These are phyloP conservation scores for Teunomyces atbi DNA, from an alignment of 805 yeast species.

Conservation along the genomic window DNA sequence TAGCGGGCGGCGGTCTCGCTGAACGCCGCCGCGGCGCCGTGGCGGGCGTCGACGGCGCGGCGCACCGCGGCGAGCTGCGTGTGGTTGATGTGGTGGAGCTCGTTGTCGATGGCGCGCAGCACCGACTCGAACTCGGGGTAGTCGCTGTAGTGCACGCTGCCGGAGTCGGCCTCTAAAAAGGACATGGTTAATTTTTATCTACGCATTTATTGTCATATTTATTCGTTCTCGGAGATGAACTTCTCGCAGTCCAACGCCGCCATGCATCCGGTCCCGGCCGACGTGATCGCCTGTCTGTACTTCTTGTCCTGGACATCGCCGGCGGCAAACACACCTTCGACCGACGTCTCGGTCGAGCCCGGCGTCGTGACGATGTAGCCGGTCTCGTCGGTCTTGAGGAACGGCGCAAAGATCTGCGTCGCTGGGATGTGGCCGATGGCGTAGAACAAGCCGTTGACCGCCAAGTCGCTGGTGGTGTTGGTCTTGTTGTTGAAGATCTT, in stretches of 20 bases:
- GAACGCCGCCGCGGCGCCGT: constrained; percentile 8
- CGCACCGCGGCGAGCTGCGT: constrained; percentile 14
- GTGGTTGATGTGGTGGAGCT: constrained; percentile 28
- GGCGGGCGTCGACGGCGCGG: constrained; percentile 2
- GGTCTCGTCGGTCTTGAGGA: constrained; percentile 77
- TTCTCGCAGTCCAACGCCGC: constrained; percentile 96
- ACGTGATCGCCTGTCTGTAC: constrained; percentile 98
- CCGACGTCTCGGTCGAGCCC: constrained; percentile 82
- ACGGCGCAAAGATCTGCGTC: constrained; percentile 73
- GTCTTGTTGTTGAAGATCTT: constrained; percentile 70
- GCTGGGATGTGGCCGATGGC: constrained; percentile 99
- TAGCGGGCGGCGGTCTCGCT: constrained; percentile 28
- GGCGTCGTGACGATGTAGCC: constrained; percentile 91
- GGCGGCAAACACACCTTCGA: constrained; percentile 94
- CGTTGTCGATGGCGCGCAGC: constrained; percentile 31
- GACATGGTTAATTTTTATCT: constrained; percentile 15
- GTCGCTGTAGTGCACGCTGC: constrained; percentile 30
- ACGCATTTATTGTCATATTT: background rate
- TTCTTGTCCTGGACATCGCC: constrained; percentile 98
- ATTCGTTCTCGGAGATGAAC: constrained; percentile 56
- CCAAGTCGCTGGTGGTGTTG: constrained; percentile 63
- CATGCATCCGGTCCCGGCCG: constrained; percentile 99
- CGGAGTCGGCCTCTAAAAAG: constrained; percentile 25
- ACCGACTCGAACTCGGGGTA: constrained; percentile 39
- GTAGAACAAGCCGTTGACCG: constrained; percentile 90